Evolutionary conservation across 768 basidiomycete genomes (phyloP), one percentile per base, ranked within the genome.

Genomic region (Mrakia frigida): DNA sequence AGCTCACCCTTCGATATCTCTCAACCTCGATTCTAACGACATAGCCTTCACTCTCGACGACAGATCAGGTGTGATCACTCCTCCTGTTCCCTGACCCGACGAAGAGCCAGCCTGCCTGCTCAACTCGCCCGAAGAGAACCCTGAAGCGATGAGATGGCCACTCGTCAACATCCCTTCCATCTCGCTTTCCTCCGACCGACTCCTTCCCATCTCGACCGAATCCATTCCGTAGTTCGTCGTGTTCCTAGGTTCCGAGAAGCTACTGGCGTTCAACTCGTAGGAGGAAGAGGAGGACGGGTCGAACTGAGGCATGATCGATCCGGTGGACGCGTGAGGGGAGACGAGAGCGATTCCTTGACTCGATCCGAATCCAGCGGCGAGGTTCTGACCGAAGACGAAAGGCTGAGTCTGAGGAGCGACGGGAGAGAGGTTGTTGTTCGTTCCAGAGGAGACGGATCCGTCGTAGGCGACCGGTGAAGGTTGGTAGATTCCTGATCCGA

Each of bases 1-100:
- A 23, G 73, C 71, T 72, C 52, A 77, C 76, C 52, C 76, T 21
- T 77, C 76, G 31, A 77, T 53, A 31, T 77, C 76, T 13, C 76
- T 43, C 28, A 77, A 53, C 39, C 65, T 65, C 25, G 70, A 72
- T 56, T 77, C 76, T 35, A 77, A 53, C 9, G 60, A 68, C 76
- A 77, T 77, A 10, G 76, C 76, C 39, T 73, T 77, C 60, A 77
- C 71, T 65, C 70, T 67, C n/a, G 72, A 52, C 46, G 63, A 68
- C 6, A 77, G 71, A 37, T 77, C 76, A 28, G 76, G 71, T 7
- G 72, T 73, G 39, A 10, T 68, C 25, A 39, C 39, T 35, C 65
- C 65, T 39, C 65, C 65, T 5, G 65, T 39, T 21, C 25, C 18
- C 23, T 68, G 65, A 2, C 65, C 65, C 25, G 37, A 39, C 39